phyloP scores from a whole-genome alignment of 768 basidiomycete genomes.

The Pholiota conissans region DNA sequence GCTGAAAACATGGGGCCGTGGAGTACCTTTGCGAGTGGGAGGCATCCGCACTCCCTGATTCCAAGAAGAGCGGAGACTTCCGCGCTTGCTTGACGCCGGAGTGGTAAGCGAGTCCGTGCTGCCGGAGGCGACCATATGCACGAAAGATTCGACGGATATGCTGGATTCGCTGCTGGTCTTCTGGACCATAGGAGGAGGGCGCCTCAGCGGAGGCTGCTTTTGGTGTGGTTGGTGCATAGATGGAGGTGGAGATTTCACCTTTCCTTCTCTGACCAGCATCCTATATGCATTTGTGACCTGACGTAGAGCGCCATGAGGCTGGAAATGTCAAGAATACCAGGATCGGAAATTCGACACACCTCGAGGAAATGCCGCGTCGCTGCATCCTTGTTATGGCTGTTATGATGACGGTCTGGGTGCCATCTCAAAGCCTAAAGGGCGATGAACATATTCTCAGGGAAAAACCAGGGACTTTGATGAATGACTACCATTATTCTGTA shows the following conservation, averaged over 20 bases:
- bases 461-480: constrained; percentile 23
- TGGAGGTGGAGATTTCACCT: constrained; percentile 12
- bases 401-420: constrained; percentile 67
- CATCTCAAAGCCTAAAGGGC: constrained; percentile 53
- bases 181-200: constrained; percentile 17
- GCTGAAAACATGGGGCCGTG: constrained; percentile 15
- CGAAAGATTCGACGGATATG: constrained; percentile 27
- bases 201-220: constrained; percentile 9
- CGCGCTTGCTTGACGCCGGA: constrained; percentile 27
- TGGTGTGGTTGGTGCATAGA: constrained; percentile 15
- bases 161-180: constrained; percentile 26
- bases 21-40: constrained; percentile 15
- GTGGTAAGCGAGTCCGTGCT: constrained; percentile 31
- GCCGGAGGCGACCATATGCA: constrained; percentile 26
- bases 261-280: constrained; percentile 43
- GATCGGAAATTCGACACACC: constrained; percentile 34
- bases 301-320: neutral
- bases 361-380: constrained; percentile 59
- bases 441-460: constrained; percentile 20
- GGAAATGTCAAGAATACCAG: neutral
- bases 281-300: constrained; percentile 58
- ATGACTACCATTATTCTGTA: constrained; percentile 59
- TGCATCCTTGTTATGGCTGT: constrained; percentile 42
- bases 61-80: constrained; percentile 20
- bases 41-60: constrained; percentile 22